Evolutionary conservation across 768 basidiomycete species (phyloP).

Genomic region (Mycena galopus): DNA sequence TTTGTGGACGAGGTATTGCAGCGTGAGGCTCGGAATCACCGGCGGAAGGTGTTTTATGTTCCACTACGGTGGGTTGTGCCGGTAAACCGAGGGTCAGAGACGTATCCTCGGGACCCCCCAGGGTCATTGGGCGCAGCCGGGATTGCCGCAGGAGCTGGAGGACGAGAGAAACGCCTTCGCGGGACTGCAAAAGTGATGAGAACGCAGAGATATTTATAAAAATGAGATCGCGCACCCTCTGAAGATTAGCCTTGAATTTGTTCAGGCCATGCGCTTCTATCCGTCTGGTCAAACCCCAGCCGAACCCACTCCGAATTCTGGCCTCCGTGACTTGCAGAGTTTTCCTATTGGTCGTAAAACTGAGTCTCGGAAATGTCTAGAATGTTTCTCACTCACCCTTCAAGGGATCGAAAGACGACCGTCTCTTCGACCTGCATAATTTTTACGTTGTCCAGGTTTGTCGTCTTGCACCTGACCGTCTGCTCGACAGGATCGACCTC

Average conservation of each 20-base stretch:
- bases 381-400: conserved; percentile 71
- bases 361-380: background rate
- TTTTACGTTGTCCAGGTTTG: conserved; percentile 94
- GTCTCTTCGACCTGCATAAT: conserved; percentile 93
- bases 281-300: conserved; percentile 89
- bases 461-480: conserved; percentile 82
- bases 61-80: conserved; percentile 15
- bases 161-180: conserved; percentile 89
- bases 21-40: background rate
- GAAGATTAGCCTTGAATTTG: conserved; percentile 89
- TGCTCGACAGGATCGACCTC: conserved; percentile 90
- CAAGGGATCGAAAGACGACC: conserved; percentile 75
- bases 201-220: conserved; percentile 1
- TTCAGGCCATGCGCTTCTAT: conserved; percentile 90
- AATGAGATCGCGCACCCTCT: conserved; percentile 68
- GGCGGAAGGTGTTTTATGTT: conserved; percentile 9
- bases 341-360: conserved; percentile 59
- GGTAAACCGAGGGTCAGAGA: conserved; percentile 31
- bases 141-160: conserved; percentile 85
- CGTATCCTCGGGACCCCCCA: conserved; percentile 51
- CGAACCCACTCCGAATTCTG: conserved; percentile 88
- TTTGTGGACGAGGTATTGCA: conserved; percentile 25
- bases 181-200: conserved; percentile 65
- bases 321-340: conserved; percentile 91
- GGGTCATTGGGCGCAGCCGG: conserved; percentile 70